Evolutionary conservation across 78 protist genomes (phyloP), one percentile per base, ranked within the genome.

Genomic region (Tieghemostelium lacteum): DNA sequence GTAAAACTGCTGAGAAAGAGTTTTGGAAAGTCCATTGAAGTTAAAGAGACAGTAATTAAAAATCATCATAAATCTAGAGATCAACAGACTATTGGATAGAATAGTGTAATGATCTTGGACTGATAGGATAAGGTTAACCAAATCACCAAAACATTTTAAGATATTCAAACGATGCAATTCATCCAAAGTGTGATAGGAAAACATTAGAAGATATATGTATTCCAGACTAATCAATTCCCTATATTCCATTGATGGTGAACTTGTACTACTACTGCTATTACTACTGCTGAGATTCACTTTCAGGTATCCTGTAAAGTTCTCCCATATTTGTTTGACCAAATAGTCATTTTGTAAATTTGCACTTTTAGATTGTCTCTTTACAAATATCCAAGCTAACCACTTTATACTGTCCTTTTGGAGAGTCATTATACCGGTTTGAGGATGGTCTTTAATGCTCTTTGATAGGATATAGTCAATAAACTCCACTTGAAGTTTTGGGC

Each of bases 371-470:
- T 80, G 88, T 55, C 37, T 36, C 58, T 67, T 80, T 26, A 80
- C 88, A 66, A 54, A 80, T 1, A 80, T 55, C 88, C 88, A 80
- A 28, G 69, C 65, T 17, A 80, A 20, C 66, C 63, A 80, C 7
- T 75, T 37, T 12, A 80, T 22, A 39, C 55, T 37, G 26, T 80
- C 77, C 19, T 49, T 36, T 52, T 72, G 88, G 17, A 57, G 34
- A 4, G 16, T 34, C 19, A 71, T 40, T 12, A 71, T 45, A 10
- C n/a, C 6, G 6, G 52, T 45, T n/a, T n/a, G n/a, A n/a, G n/a
- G 0, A 40, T 67, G 60, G 17, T 28, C 1, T 12, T 17, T 16
- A 22, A 22, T 24, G n/a, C 26, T 33, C 3, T 28, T 71, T 36
- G 42, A 20, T 33, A 71, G 50, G 26, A 71, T 7, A 71, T 28